Percentiles rank a stretch among this genome's conserved stretches.
Evolutionary conservation across 2,329 filamentous ascomycete genomes (phyloP).

Genomic region (Scedosporium aurantiacum): DNA sequence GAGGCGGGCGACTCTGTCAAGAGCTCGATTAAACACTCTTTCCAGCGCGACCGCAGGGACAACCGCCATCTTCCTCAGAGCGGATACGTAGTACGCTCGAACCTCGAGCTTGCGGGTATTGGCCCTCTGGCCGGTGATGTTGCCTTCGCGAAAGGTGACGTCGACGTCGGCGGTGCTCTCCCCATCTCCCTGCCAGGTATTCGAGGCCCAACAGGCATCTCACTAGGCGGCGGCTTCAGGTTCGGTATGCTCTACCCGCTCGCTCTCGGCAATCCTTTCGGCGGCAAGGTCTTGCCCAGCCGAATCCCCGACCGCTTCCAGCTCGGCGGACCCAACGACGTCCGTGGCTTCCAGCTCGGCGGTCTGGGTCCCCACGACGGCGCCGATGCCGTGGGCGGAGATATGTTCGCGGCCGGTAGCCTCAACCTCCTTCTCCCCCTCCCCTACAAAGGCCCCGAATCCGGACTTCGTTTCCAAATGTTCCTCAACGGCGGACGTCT

Average conservation of each 20-base stretch:
- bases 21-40: conserved; percentile 73
- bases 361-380: conserved; percentile 86
- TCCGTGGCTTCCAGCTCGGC: conserved; percentile 83
- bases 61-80: conserved; percentile 72
- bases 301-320: conserved; percentile 91
- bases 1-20: conserved; percentile 90
- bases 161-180: conserved; percentile 67
- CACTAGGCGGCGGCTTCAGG: conserved; percentile 70
- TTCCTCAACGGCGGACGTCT: conserved; percentile 87
- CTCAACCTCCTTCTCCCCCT: conserved; percentile 78
- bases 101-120: conserved; percentile 76
- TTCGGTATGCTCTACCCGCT: conserved; percentile 78
- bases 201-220: conserved; percentile 63
- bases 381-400: conserved; percentile 75
- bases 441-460: conserved; percentile 70
- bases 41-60: conserved; percentile 69
- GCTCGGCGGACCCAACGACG: conserved; percentile 86
- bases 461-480: conserved; percentile 73
- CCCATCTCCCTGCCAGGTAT: conserved; percentile 62
- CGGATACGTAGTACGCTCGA: conserved; percentile 70
- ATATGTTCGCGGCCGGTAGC: conserved; percentile 82
- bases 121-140: conserved; percentile 80
- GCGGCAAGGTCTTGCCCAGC: conserved; percentile 50
- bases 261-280: conserved; percentile 45
- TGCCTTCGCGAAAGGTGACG: conserved; percentile 84